These are phyloP conservation scores for Salix udensis DNA, from an alignment of 345 rosid species.

Conservation along the genomic window DNA sequence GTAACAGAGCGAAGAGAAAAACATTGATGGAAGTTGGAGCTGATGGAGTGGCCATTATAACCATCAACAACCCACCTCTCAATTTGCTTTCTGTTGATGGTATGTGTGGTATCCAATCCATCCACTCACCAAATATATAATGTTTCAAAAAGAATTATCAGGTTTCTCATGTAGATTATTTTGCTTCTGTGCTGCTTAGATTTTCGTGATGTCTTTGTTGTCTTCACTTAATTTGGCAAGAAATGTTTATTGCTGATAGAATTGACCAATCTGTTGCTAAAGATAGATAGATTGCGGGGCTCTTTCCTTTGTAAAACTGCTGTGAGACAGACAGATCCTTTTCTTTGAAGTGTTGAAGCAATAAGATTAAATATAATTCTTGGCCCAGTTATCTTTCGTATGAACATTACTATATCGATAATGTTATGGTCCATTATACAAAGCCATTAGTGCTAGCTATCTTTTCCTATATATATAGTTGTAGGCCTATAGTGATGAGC, in stretches of 20 bases:
- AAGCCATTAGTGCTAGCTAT: too few relatives aligned
- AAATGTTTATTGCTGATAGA: not conserved
- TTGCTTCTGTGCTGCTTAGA: not conserved
- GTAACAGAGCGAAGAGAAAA: not conserved
- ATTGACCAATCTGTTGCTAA: not conserved
- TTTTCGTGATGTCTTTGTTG: not conserved
- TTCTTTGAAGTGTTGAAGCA: too few relatives aligned
- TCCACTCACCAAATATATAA: not conserved
- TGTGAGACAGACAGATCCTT: too few relatives aligned
- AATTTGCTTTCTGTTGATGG: constrained; percentile 19
- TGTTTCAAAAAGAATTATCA: too few relatives aligned
- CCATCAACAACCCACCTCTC: constrained; percentile 19
- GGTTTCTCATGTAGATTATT: too few relatives aligned
- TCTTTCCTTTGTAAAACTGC: not conserved
- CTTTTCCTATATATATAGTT: too few relatives aligned
- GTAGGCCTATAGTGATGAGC: too few relatives aligned
- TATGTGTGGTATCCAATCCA: not conserved
- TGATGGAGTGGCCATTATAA: constrained; percentile 13
- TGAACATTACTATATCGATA: too few relatives aligned
- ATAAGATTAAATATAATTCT: too few relatives aligned
- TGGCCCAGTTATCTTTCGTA: too few relatives aligned
- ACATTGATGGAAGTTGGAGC: constrained; percentile 13
- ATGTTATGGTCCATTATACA: too few relatives aligned
- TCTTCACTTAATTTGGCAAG: not conserved
- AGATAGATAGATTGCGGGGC: too few relatives aligned